Percentiles rank a stretch among this genome's conserved stretches.
Evolutionary conservation across 176 grass and related monocot genomes (phyloP).

Genomic region (Lolium rigidum): DNA sequence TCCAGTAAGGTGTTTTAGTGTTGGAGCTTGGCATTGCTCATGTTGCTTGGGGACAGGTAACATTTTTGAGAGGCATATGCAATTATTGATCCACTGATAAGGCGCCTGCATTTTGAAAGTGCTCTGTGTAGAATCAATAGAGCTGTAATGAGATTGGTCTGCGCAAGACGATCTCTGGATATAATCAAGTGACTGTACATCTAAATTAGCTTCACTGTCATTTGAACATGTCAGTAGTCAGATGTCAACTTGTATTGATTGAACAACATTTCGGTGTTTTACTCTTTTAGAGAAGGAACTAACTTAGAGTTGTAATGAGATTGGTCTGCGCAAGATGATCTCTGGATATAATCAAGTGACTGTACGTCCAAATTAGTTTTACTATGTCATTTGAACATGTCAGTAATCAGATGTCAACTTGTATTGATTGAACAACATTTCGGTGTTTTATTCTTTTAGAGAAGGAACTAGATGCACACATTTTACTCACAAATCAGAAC

Average conservation of each 20-base stretch:
- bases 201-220: neutral
- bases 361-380: neutral
- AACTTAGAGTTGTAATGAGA: neutral
- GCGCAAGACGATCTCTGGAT: neutral
- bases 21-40: neutral
- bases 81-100: neutral
- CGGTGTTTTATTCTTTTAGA: neutral
- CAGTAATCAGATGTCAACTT: slow-evolving; percentile 12
- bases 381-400: slow-evolving; percentile 1
- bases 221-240: slow-evolving; percentile 8
- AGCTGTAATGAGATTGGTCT: neutral
- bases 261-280: neutral
- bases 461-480: slow-evolving; percentile 17
- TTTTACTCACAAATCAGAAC: slow-evolving; percentile 2
- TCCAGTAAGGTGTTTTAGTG: neutral
- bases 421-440: slow-evolving; percentile 1
- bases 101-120: neutral
- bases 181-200: neutral
- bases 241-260: slow-evolving; percentile 7
- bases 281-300: neutral
- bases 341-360: neutral
- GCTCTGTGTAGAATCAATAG: slow-evolving; percentile 1
- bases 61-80: neutral
- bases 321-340: neutral
- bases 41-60: neutral